Base-by-base conservation (phyloP, 2,329 filamentous ascomycete species). In the Furcasterigmium sp. region DNA sequence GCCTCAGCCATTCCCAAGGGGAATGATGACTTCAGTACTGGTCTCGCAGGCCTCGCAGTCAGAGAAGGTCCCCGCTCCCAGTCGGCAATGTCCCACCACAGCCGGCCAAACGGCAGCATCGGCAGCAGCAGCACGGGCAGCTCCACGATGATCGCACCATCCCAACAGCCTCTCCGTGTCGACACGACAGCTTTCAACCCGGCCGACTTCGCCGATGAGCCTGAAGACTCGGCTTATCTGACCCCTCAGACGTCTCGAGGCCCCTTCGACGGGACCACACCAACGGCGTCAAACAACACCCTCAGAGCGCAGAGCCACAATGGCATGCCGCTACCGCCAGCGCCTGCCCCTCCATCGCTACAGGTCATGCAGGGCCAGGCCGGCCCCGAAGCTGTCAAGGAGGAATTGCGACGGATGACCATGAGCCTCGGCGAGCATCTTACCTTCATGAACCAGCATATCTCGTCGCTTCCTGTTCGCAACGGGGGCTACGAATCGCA, bases 341-440 rank as follows among this genome's bases (percentile, higher is more conserved):
- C 64, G 19, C 72, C 68, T 4, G 61, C 61, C 3, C 69, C 72
- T 9, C 77, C 76, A 2, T 69, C 72, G 2, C 58, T 67, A 3
- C 65, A 68, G 41, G 74, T 78, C 32, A 72, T 81, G 65, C 75
- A 80, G 53, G 75, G 75, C 3, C 65, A 70, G 25, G 74, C 75
- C 1, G 70, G 72, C 0, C 56, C 65, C 4, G 69, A 71, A 19
- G 76, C 78, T 38, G 71, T 76, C 17, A 71, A 71, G 35, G 67
- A 72, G 44, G 66, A 72, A 51, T 63, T 80, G 48, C 67, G 75
- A 8, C 65, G 69, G 15, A 61, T 80, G 46, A 68, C 73, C 13
- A 70, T 70, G 57, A 70, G 65, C 43, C 58, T 76, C 3, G 61
- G 67, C 6, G 71, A 75, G n/a, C 72, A 76, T 43, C 57, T 76